These are phyloP conservation scores for Eimeria sp. DNA, from an alignment of 169 alveolate genomes.

Conservation along the genomic window DNA sequence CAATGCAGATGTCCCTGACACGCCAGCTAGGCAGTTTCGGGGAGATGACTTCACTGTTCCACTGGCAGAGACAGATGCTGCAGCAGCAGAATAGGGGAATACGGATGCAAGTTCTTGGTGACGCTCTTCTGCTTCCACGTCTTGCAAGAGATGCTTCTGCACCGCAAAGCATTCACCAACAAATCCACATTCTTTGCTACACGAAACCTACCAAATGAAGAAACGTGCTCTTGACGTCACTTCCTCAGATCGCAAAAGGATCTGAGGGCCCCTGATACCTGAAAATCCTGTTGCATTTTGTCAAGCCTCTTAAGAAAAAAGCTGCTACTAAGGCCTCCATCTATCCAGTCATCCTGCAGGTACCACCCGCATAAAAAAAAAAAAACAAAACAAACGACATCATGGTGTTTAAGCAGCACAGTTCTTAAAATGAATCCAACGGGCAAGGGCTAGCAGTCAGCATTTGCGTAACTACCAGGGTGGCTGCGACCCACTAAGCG, in stretches of 20 bases:
- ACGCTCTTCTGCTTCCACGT: slow-evolving; percentile 48
- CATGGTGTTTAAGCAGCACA: not conserved
- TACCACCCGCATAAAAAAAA: not conserved
- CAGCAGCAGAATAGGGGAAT: slow-evolving; percentile 68
- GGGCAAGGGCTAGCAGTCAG: not conserved
- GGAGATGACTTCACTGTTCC: slow-evolving; percentile 31
- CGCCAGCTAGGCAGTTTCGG: slow-evolving; percentile 45
- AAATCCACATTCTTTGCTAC: not conserved
- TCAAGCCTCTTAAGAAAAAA: slow-evolving; percentile 66
- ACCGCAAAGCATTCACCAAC: not conserved
- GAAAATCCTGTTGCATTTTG: slow-evolving; percentile 55
- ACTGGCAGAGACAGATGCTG: slow-evolving; percentile 45
- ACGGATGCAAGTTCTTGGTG: slow-evolving; percentile 64
- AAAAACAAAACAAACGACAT: not conserved
- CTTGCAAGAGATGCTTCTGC: slow-evolving; percentile 68
- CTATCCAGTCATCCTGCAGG: slow-evolving; percentile 73
- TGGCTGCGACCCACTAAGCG: slow-evolving; percentile 42
- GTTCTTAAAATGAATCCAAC: not conserved
- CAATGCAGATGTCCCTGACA: slow-evolving; percentile 19
- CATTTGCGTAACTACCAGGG: not conserved
- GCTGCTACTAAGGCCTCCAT: slow-evolving; percentile 75
- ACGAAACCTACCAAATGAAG: not conserved
- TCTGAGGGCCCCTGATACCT: slow-evolving; percentile 4
- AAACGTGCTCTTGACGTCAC: not conserved
- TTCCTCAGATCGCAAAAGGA: not conserved